These are phyloP conservation scores for Trebouxia gelatinosa DNA, from an alignment of 163 green algal species.

Conservation along the genomic window DNA sequence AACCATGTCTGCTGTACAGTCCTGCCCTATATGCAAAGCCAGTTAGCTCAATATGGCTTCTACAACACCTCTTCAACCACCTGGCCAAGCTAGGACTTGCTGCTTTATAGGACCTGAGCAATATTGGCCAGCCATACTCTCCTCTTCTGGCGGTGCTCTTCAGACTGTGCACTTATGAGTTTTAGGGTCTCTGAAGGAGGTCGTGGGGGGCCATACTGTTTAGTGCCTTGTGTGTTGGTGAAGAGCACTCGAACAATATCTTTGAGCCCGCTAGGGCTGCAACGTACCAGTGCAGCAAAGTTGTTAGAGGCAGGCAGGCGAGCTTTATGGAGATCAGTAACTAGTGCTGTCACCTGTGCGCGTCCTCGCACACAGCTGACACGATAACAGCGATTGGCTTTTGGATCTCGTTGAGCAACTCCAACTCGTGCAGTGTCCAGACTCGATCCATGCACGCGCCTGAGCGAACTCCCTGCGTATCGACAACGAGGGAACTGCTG, in stretches of 20 bases:
- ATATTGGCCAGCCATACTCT: constrained; percentile 16
- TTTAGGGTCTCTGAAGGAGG: neutral
- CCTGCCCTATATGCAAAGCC: neutral
- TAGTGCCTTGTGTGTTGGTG: neutral
- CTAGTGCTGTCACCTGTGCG: neutral
- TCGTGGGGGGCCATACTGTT: neutral
- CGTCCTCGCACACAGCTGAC: neutral
- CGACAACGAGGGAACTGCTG: no score
- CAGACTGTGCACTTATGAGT: neutral
- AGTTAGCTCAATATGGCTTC: neutral
- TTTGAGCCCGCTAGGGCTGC: neutral
- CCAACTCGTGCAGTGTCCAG: neutral
- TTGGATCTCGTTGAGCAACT: neutral
- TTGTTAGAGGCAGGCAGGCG: neutral
- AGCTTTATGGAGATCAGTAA: neutral
- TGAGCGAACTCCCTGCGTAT: no score
- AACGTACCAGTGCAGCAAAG: neutral
- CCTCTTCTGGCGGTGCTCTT: neutral
- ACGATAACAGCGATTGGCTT: neutral
- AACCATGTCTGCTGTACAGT: neutral
- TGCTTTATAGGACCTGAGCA: neutral
- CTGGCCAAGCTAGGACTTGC: no score
- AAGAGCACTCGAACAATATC: neutral
- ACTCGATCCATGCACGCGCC: no score
- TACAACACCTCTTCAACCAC: neutral